Conservation (phyloP, 2,329 filamentous ascomycete genomes). For the Penicillium sp. region DNA sequence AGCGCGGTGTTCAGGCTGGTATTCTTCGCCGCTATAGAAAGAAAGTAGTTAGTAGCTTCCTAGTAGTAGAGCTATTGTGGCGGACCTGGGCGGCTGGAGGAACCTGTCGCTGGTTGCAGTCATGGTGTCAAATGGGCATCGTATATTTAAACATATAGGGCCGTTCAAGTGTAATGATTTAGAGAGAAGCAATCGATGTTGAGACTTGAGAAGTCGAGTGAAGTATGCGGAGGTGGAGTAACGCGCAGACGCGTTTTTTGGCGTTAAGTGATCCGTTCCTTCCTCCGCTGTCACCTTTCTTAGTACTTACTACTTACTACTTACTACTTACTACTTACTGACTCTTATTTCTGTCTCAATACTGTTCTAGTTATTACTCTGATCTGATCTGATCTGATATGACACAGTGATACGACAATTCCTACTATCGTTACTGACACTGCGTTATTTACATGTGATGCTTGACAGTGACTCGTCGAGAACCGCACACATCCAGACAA, state of each 20-base stretch:
- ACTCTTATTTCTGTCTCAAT: no score
- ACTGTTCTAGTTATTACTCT: no score
- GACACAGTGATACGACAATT: no score
- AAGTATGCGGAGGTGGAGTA: neutral
- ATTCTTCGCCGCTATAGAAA: slow-evolving; percentile 19
- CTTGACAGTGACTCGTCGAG: no score
- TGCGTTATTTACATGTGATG: no score
- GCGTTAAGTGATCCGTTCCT: slow-evolving; percentile 5
- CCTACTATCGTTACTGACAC: no score
- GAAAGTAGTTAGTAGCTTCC: neutral
- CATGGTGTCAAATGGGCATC: slow-evolving; percentile 11
- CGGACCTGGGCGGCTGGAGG: slow-evolving; percentile 13
- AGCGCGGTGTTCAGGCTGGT: slow-evolving; percentile 49
- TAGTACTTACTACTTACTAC: no score
- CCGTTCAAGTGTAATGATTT: neutral
- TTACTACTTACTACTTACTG: no score
- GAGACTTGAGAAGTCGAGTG: neutral
- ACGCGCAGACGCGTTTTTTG: slow-evolving; percentile 23
- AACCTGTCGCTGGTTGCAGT: slow-evolving; percentile 10
- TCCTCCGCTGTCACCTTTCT: neutral
- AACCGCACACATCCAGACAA: no score
- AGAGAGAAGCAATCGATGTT: neutral
- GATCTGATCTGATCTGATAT: no score
- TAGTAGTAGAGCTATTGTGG: neutral
- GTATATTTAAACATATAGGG: neutral